Percentiles rank a stretch among this genome's conserved stretches.
Evolutionary conservation across 345 rosid genomes (phyloP).

Genomic region (Dovyalis caffra): DNA sequence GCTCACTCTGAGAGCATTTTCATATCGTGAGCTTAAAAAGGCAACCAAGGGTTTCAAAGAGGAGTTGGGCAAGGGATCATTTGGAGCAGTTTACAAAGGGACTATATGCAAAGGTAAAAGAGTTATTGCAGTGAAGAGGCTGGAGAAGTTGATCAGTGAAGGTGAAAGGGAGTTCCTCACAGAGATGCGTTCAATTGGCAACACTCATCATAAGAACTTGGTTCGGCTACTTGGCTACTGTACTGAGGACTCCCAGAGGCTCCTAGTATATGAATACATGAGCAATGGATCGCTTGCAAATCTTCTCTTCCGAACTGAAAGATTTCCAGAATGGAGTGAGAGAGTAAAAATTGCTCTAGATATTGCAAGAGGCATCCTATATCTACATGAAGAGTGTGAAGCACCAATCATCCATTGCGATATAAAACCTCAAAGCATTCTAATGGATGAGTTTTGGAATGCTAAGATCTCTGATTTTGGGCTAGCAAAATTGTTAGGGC

Average conservation of each 20-base stretch:
- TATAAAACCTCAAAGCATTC: conserved; percentile 29
- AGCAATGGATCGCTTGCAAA: conserved; percentile 30
- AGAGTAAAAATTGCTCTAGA: conserved; percentile 14
- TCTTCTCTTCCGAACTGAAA: conserved; percentile 15
- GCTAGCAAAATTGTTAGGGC: conserved; percentile 25
- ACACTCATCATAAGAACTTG: conserved; percentile 13
- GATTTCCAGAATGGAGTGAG: conserved; percentile 17
- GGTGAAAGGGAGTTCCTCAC: conserved; percentile 23
- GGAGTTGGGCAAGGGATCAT: conserved; percentile 20
- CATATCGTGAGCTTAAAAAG: conserved; percentile 5
- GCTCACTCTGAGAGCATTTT: conserved; percentile 1
- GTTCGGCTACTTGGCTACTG: conserved; percentile 12
- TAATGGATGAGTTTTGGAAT: conserved; percentile 15
- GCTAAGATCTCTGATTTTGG: conserved; percentile 32
- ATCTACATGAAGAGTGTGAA: conserved; percentile 28
- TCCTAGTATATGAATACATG: conserved; percentile 17
- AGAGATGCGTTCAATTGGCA: conserved; percentile 22
- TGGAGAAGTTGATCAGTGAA: conserved; percentile 19
- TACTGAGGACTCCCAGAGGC: conserved; percentile 2
- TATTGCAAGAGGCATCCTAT: conserved; percentile 21
- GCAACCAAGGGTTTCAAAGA: conserved; percentile 12
- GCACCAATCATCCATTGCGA: conserved; percentile 23
- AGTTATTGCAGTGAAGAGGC: conserved; percentile 25
- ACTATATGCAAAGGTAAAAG: neutral
- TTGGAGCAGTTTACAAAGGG: conserved; percentile 29